Base-by-base conservation (phyloP, 257 asterid genomes). In the Forsythia viridissima region DNA sequence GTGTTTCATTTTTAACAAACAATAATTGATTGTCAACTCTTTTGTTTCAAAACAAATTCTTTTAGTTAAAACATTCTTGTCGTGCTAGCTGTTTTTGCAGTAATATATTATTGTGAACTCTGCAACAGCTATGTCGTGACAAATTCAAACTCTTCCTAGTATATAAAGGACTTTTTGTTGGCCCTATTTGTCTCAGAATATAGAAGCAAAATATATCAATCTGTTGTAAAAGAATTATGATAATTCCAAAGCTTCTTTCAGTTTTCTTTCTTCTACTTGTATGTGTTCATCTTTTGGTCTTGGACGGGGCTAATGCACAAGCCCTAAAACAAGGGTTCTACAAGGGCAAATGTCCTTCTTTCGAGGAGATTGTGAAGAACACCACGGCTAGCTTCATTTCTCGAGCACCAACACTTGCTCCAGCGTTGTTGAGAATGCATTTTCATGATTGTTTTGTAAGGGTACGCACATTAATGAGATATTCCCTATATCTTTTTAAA, bases 381-480 rank as follows among this genome's bases (percentile, higher is more conserved):
- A 79, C 87, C 21, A 86, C 89, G 0, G 81, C 86, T 1, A 21
- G n/a, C 0, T 80, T 77, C 72, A 72, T 92, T 6, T 51, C 82
- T 12, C 72, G 75, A 7, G 89, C 84, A 4, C 93, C 92, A 1
- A 43, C 89, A 2, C 88, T 92, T 6, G 93, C 95, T 42, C 86
- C 93, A 5, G 79, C 95, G 0, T 76, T 92, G 75, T 37, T 92
- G 13, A 82, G 97, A 72, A 81, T 92, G 93, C 92, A 90, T 24
- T 92, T 92, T 46, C 97, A 92, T 21, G 97, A 92, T 74, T 92
- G 97, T 65, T 92, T 92, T 36, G 92, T 90, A 41, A 77, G 91
- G 79, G 97, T 89, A 82, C 16, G 79, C 51, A 15, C 42, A 15
- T 43, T n/a, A 30, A 40, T 48, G 57, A 48, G 13, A 46, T 13